Base-by-base conservation (phyloP, 1,139 yeast genomes). In the Hyphopichia burtonii region DNA sequence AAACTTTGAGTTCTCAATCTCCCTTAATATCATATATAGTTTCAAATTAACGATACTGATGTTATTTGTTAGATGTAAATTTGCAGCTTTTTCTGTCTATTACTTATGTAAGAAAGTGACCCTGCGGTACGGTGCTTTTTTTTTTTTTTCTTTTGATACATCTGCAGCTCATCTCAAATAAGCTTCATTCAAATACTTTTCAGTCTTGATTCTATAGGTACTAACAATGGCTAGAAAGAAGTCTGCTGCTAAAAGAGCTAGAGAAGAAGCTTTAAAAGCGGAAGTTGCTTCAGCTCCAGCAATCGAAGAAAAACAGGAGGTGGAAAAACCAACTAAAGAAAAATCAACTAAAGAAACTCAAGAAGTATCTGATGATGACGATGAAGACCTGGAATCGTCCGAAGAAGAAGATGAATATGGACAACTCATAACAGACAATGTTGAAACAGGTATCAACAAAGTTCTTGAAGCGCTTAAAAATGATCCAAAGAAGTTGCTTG, bases 321-420 rank as follows among this genome's bases (percentile, higher is more conserved):
- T 47, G 10, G 43, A 50, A 33, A 49, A 44, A 23, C 47, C 45
- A 11, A 55, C 53, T 19, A 44, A 41, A 14, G 48, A 46, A 58
- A 54, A 47, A 58, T 55, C 45, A 42, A 48, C 43, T 45, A 51
- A 31, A 12, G 37, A 32, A 16, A 3, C 25, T 14, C 45, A 46
- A 25, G 55, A 58, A 30, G 52, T 54, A 37, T 39, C 44, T 34
- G 52, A 58, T 36, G 55, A 51, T 11, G 54, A 58, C 3, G 55
- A 54, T 14, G 61, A 57, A 7, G 15, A 17, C 34, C 64, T 60
- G 3, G 60, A 59, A 15, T 64, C 61, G 4, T 60, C 69, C 1
- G 97, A 89, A 59, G 93, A 84, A 4, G 99, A 94, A 63, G 99
- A 94, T 58, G 97, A 91, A 48, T 85, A 64, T 53, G 99, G 97